These are phyloP conservation scores for Phytopythium kandeliae DNA, from an alignment of 352 stramenopile genomes.

Conservation along the genomic window DNA sequence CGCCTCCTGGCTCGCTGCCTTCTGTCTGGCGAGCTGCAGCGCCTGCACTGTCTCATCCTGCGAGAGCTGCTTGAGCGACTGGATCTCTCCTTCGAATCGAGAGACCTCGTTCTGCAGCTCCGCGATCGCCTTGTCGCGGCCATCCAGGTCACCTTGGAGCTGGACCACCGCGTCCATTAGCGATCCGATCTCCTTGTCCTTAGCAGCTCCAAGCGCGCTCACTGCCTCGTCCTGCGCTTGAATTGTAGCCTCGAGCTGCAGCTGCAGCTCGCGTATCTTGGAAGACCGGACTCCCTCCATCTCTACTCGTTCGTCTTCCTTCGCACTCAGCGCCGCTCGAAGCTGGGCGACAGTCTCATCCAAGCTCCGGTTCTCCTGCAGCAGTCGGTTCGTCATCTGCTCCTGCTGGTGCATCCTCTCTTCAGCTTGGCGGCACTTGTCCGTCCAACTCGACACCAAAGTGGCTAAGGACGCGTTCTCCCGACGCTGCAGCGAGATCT, in stretches of 20 bases:
- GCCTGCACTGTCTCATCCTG: slow-evolving; percentile 73
- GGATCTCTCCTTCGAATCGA: slow-evolving; percentile 21
- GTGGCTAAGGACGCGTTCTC: slow-evolving; percentile 23
- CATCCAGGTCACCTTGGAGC: slow-evolving; percentile 27
- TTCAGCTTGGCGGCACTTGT: slow-evolving; percentile 12
- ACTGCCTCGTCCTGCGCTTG: slow-evolving; percentile 6
- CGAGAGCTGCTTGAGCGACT: slow-evolving; percentile 39
- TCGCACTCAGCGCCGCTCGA: slow-evolving; percentile 6
- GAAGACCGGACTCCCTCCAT: neutral
- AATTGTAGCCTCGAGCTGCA: neutral
- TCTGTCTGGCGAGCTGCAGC: slow-evolving; percentile 59
- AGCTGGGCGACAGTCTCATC: slow-evolving; percentile 12
- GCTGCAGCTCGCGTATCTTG: slow-evolving; percentile 12
- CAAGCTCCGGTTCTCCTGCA: slow-evolving; percentile 21
- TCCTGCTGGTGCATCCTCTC: slow-evolving; percentile 32
- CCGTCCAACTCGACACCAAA: slow-evolving; percentile 6
- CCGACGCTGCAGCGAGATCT: slow-evolving; percentile 21
- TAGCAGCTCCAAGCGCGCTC: slow-evolving; percentile 12
- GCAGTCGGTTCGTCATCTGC: slow-evolving; percentile 34
- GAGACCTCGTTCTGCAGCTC: slow-evolving; percentile 25
- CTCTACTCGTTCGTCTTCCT: neutral
- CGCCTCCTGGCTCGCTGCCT: slow-evolving; percentile 51
- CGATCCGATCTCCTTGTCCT: slow-evolving; percentile 38
- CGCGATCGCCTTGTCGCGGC: slow-evolving; percentile 14
- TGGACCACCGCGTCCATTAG: slow-evolving; percentile 41